Evolutionary conservation across 2,329 filamentous ascomycete species (phyloP), one percentile per base, ranked within the genome.

Genomic region (Cladophialophora chaetospira): DNA sequence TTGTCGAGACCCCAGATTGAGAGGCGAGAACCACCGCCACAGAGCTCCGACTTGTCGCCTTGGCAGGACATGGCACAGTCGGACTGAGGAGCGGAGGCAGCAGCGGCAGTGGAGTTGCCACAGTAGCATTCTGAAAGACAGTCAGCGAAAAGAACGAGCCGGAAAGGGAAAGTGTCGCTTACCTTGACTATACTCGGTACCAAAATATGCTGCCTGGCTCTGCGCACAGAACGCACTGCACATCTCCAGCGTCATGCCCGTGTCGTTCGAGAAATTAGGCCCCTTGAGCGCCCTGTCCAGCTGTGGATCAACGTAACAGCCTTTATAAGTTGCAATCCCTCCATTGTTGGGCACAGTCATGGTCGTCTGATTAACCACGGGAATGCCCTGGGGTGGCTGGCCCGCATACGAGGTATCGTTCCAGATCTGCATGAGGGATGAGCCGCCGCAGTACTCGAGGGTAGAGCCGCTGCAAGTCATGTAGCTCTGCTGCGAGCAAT

Each of bases 181-280:
- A 62, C 60, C 60, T 42, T 67, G 55, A 29, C 67, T 66, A 61
- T 73, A 76, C 55, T 77, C 75, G 8, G 73, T 68, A 31, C 74
- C 75, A 38, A 72, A 73, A 55, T 70, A 71, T 1, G 60, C 64
- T 33, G 69, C 71, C 2, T 63, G 65, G 4, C 57, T 55, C 42
- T 49, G 38, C 17, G 53, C 44, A 43, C 67, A 68, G 46, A 57
- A 62, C 13, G 60, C 44, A 5, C 60, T 56, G 48, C 65, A 82
- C 10, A 51, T 59, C 54, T 66, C 66, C 8, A 65, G 57, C 8
- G 82, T 84, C 66, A 82, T 71, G 46, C 38, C 77, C 5, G 71
- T 65, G 62, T 75, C 73, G 56, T 85, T 80, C n/a, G 77, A 70
- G 68, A 82, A 78, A 54, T 68, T 55, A 4, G 49, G 42, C 1